Base-by-base conservation (phyloP, 768 basidiomycete genomes). In the Mycena haematopus region DNA sequence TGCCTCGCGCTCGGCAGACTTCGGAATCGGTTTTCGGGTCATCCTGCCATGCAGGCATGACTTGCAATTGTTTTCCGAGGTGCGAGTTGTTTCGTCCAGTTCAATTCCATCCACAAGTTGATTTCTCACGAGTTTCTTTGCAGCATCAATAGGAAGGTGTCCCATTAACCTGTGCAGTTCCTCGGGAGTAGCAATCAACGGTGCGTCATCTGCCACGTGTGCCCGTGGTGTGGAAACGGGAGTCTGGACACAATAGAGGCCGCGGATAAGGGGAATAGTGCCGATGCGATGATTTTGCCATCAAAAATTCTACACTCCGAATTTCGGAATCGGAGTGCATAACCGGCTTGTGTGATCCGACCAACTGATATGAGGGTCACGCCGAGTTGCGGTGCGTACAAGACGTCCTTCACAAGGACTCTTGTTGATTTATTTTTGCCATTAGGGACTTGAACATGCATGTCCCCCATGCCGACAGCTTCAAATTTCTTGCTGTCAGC, bases 11-110 rank as follows among this genome's bases (percentile, higher is more conserved):
- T 68, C 66, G 19, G 45, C 47, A n/a, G 62, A 65, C 61, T 74
- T 74, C 25, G 62, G 58, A 24, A 76, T 70, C 17, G 63, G 62
- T 29, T 75, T 71, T 9, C 65, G 52, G 13, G 69, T 68, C 19
- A 69, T 52, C 60, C 78, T 78, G 29, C 70, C 74, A n/a, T 69
- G 68, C 42, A 65, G 57, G 54, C 77, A 78, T 15, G 73, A 58
- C 24, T 71, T 69, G 58, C 75, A 76, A 7, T 70, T 68, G 22
- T 65, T 65, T 2, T 35, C 35, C 13, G 21, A 38, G 14, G 65
- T 51, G n/a, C n/a, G n/a, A 40, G 67, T 58, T 17, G 51, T 31
- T 21, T 66, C 59, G 36, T 69, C 69, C 3, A 76, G 58, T 42
- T 72, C 69, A 0, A 77, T 59, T 4, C 76, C 75, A 17, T 58